A percentile compares a stretch with the other conserved stretches of the same genome.
These are phyloP conservation scores for Cladosporium colombiae DNA, from an alignment of 2,329 filamentous ascomycete species.

Conservation along the genomic window DNA sequence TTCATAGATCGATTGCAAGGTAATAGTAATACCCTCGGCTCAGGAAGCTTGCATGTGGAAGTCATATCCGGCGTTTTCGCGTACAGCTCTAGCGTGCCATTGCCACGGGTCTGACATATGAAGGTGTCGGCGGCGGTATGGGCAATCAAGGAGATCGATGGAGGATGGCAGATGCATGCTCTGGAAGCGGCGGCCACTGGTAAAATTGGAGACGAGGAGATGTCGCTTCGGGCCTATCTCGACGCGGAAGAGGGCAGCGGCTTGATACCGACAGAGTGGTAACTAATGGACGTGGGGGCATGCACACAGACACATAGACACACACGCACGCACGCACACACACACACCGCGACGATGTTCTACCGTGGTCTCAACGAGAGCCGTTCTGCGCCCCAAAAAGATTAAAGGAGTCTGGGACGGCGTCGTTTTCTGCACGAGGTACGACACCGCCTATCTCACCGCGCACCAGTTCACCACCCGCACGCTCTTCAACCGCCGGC, in stretches of 20 bases:
- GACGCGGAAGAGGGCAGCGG: background rate
- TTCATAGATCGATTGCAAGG: background rate
- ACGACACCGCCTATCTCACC: background rate
- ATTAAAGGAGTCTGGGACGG: background rate
- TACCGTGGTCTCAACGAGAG: slow-evolving; percentile 7
- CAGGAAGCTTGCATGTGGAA: slow-evolving; percentile 6
- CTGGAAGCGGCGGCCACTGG: background rate
- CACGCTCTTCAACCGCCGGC: background rate
- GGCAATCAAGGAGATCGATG: slow-evolving; percentile 2
- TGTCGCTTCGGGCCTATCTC: slow-evolving; percentile 6
- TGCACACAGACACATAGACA: background rate
- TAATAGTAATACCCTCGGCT: slow-evolving; percentile 6
- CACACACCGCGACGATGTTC: background rate
- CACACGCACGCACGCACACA: background rate
- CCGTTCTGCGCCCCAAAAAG: background rate
- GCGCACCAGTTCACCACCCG: background rate
- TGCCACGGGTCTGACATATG: background rate
- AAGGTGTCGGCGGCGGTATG: background rate
- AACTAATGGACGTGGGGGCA: background rate
- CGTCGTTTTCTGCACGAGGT: slow-evolving; percentile 2
- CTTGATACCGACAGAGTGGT: slow-evolving; percentile 5
- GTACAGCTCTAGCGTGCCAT: slow-evolving; percentile 9
- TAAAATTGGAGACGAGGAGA: slow-evolving; percentile 1
- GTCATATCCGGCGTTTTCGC: slow-evolving; percentile 12
- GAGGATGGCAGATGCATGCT: background rate